Conservation (phyloP, 2,329 filamentous ascomycete genomes). For the Pseudonectria buxi region DNA sequence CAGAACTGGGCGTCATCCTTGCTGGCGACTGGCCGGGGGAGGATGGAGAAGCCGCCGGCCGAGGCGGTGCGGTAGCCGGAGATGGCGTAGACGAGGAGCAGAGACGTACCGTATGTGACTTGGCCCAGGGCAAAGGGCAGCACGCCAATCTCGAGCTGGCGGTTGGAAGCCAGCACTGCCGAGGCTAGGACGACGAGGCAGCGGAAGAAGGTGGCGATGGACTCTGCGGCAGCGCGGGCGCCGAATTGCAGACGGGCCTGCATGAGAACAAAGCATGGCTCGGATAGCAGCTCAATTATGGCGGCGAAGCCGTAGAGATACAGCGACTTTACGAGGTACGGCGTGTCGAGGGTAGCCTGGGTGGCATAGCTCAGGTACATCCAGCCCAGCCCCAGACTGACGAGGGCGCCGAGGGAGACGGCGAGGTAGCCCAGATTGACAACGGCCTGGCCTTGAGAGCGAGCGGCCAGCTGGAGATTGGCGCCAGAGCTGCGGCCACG, state of each 20-base stretch:
- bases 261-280: slow-evolving; percentile 83
- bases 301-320: slow-evolving; percentile 50
- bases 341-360: slow-evolving; percentile 45
- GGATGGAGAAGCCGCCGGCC: slow-evolving; percentile 60
- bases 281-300: slow-evolving; percentile 70
- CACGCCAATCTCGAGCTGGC: slow-evolving; percentile 56
- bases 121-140: slow-evolving; percentile 88
- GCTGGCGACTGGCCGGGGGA: slow-evolving; percentile 37
- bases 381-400: slow-evolving; percentile 58
- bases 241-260: slow-evolving; percentile 77
- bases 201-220: slow-evolving; percentile 69
- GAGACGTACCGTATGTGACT: slow-evolving; percentile 61
- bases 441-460: slow-evolving; percentile 59
- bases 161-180: slow-evolving; percentile 55
- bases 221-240: slow-evolving; percentile 75
- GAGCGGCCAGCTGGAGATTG: slow-evolving; percentile 8
- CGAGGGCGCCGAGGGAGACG: slow-evolving; percentile 58
- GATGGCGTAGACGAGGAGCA: slow-evolving; percentile 64
- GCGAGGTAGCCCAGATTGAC: slow-evolving; percentile 85
- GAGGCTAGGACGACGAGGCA: slow-evolving; percentile 68
- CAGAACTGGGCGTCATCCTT: slow-evolving; percentile 35
- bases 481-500: slow-evolving; percentile 6
- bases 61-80: slow-evolving; percentile 52
- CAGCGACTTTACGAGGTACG: slow-evolving; percentile 53
- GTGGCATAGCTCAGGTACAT: slow-evolving; percentile 56